Percentiles rank a stretch among this genome's conserved stretches.
phyloP scores from a whole-genome alignment of 2,329 filamentous ascomycete genomes.

The Sclerotinia spermophila region DNA sequence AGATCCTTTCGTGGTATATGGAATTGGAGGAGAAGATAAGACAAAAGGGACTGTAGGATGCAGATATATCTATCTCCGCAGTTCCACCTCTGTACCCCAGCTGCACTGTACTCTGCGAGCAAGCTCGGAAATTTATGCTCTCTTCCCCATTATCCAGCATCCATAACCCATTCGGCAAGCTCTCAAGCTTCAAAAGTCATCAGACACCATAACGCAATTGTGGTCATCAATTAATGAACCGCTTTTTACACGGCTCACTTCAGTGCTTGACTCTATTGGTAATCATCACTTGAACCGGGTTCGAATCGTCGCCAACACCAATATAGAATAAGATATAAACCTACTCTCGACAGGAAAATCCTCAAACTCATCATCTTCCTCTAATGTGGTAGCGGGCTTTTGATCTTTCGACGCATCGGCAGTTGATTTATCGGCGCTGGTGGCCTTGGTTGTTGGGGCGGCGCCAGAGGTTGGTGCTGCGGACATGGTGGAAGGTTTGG shows the following conservation, averaged over 20 bases:
- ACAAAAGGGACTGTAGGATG: not conserved
- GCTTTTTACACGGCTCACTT: not conserved
- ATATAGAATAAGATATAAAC: slow-evolving; percentile 26
- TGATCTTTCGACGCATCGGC: slow-evolving; percentile 40
- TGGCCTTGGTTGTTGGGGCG: slow-evolving; percentile 28
- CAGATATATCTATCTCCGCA: not conserved
- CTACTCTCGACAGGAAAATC: slow-evolving; percentile 95
- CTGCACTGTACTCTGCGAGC: too few relatives aligned
- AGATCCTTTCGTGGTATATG: not conserved
- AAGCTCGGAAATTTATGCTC: not conserved
- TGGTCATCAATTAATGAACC: not conserved
- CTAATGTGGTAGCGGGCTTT: slow-evolving; percentile 59
- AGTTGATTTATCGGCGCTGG: slow-evolving; percentile 26
- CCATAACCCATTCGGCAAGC: not conserved
- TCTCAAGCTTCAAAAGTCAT: not conserved
- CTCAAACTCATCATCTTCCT: slow-evolving; percentile 98
- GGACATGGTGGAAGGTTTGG: slow-evolving; percentile 29
- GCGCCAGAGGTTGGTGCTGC: slow-evolving; percentile 34
- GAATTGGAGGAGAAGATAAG: too few relatives aligned
- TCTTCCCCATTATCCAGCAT: not conserved
- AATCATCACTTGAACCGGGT: not conserved
- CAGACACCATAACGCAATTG: not conserved
- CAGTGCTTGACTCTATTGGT: not conserved
- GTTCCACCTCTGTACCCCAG: not conserved
- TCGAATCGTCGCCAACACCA: slow-evolving; percentile 11